Base-by-base conservation (phyloP, 139 green algal genomes). In the Picochlorum sp. region DNA sequence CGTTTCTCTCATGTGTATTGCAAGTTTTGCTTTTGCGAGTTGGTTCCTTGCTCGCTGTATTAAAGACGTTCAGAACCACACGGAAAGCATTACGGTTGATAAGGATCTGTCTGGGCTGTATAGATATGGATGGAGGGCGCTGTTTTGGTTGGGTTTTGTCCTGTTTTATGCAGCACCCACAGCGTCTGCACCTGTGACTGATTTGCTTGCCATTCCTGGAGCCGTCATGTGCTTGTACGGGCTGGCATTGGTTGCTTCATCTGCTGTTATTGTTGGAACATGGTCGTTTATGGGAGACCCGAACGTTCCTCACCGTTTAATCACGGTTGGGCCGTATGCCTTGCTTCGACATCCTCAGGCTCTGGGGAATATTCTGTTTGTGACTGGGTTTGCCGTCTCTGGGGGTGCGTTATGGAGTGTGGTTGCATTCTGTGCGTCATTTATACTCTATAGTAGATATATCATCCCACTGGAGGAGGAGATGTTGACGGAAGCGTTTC, bases 91-190 rank as follows among this genome's bases (percentile, higher is more conserved):
- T 2, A 16, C 57, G 4, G 15, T 45, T 28, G n/a, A 37, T 7
- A 26, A 45, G 9, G 69, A 75, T 62, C 68, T 67, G 54, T 49
- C 47, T n/a, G 14, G 41, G 26, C 13, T 77, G 44, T 58, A 72
- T 37, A 54, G 63, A 11, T 77, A 62, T 45, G 16, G 10, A 14
- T 77, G 70, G 70, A 59, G 60, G 18, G 64, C 70, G 4, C 16
- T 77, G 8, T 77, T 77, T 37, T 77, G 70, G 70, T 56, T 63
- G 41, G 70, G 54, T 16, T 76, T 76, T 62, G 69, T 70, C 57
- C 55, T 76, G 51, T 73, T 63, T 56, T 73, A 77, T 21, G 57
- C 70, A 9, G 65, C 37, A 1, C 70, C 70, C 2, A 47, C 64
- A 10, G 16, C 47, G 3, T 61, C 65, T 8, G 18, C 30, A 18